Evolutionary conservation across 2,329 filamentous ascomycete genomes (phyloP).

Genomic region (Penicillium polonicum): DNA sequence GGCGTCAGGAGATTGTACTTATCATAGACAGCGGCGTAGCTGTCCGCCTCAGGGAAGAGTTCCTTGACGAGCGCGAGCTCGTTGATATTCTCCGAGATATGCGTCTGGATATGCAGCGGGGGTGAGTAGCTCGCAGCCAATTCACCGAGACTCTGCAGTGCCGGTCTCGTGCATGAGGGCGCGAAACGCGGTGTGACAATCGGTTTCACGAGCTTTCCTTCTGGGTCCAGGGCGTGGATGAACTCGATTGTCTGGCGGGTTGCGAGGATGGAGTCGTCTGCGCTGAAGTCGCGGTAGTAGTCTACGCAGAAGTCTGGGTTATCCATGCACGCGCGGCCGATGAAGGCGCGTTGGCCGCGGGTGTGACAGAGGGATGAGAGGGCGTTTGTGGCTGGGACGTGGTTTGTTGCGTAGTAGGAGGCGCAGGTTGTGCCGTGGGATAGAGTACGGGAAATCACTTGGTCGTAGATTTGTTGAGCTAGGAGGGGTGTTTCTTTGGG

Average conservation of each 20-base stretch:
- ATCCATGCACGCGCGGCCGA: constrained; percentile 97
- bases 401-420: constrained; percentile 89
- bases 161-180: constrained; percentile 52
- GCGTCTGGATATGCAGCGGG: constrained; percentile 71
- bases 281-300: constrained; percentile 74
- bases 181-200: constrained; percentile 73
- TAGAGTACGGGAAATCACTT: constrained; percentile 75
- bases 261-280: constrained; percentile 56
- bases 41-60: constrained; percentile 63
- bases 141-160: constrained; percentile 63
- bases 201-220: constrained; percentile 63
- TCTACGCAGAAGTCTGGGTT: constrained; percentile 62
- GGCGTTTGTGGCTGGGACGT: constrained; percentile 85
- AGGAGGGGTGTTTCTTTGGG: constrained; percentile 26
- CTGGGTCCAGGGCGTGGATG: constrained; percentile 66
- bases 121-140: constrained; percentile 63
- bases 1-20: constrained; percentile 64
- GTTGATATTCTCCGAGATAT: constrained; percentile 77
- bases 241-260: constrained; percentile 64
- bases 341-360: constrained; percentile 81
- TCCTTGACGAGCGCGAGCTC: constrained; percentile 70
- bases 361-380: constrained; percentile 79
- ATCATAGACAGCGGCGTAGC: constrained; percentile 81
- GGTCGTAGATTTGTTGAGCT: constrained; percentile 63
- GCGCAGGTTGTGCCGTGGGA: constrained; percentile 90